Evolutionary conservation across 1,139 yeast species (phyloP), one percentile per base, ranked within the genome.

Genomic region (Suhomyces terraborum): DNA sequence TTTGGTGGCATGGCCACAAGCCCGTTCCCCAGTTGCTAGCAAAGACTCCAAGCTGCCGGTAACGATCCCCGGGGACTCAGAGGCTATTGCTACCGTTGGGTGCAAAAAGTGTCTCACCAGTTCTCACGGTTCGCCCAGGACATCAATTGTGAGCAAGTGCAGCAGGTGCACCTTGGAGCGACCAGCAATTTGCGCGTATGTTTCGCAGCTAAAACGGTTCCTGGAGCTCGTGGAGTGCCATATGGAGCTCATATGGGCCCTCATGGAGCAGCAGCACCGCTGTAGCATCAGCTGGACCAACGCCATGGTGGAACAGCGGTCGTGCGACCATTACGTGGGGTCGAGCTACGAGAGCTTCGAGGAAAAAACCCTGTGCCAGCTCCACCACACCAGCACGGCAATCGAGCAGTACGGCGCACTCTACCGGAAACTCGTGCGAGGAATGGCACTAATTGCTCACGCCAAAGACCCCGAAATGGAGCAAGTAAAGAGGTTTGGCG

Each of bases 281-380:
- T 56, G 50, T 38, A 48, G 57, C 10, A 35, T 33, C 6, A 8
- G 37, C n/a, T 60, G 64, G 65, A 35, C 48, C 10, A 20, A 33
- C 2, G 38, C 56, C 3, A 40, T 58, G 35, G 33, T 18, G 12
- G 47, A 42, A n/a, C 49, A 46, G 7, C 45, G 42, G 8, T n/a
- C 32, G 4, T 6, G 28, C 32, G 28, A 27, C 13, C 30, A 30
- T 8, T 48, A 48, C 22, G 49, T 55, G 35, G 49, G 45, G 10
- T 49, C 55, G 13, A 52, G 57, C 41, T 57, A 54, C 40, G 48
- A 51, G 13, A 43, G 54, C 32, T 60, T 50, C 45, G 36, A 42
- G 8, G 53, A 49, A 8, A 59, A 57, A 38, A 46, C 52, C 42
- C 36, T 34, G 22, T 21, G 19, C 8, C 55, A 53, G 16, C 13